Base-by-base conservation (phyloP, 2,329 filamentous ascomycete genomes). In the Xenoacremonium recifei region DNA sequence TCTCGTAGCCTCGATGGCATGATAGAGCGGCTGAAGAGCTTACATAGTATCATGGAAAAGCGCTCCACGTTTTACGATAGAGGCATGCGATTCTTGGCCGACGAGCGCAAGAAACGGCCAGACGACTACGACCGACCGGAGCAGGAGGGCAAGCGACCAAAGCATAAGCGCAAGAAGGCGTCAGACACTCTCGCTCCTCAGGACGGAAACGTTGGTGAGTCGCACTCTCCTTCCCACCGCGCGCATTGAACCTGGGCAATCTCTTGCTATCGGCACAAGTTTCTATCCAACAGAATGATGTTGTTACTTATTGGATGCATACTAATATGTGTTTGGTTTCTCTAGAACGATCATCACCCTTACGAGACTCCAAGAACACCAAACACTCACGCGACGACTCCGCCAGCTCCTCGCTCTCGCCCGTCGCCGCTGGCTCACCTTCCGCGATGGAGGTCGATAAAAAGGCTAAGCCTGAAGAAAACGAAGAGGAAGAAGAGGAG, bases 91-190 rank as follows among this genome's bases (percentile, higher is more conserved):
- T 74, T 87, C 51, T 70, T 90, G 41, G 79, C 83, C 6, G 73
- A 76, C 55, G 76, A 77, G 59, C 75, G 83, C 39, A 87, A 88
- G 62, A 77, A 82, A 31, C 70, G 76, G 50, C 68, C 75, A 21
- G 77, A 81, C 42, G 77, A 82, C 39, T 70, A 64, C 35, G 69
- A 79, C 49, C 59, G 72, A 39, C 73, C 65, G 20, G 76, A 79
- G 33, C 71, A 71, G 47, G 71, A 73, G 39, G 64, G 68, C 17
- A 79, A 79, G 56, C 77, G 79, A 60, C 68, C 73, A 18, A 90
- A 91, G 63, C 76, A 85, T 51, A 90, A 88, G 74, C 90, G 88
- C 71, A 83, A 87, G 62, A 90, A 89, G 67, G 87, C 85, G 18
- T 71, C 79, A 6, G 81, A 84, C 44, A 72, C 65, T 40, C 68